Base-by-base conservation (phyloP, 2,329 filamentous ascomycete species). In the Penicillium olsonii region DNA sequence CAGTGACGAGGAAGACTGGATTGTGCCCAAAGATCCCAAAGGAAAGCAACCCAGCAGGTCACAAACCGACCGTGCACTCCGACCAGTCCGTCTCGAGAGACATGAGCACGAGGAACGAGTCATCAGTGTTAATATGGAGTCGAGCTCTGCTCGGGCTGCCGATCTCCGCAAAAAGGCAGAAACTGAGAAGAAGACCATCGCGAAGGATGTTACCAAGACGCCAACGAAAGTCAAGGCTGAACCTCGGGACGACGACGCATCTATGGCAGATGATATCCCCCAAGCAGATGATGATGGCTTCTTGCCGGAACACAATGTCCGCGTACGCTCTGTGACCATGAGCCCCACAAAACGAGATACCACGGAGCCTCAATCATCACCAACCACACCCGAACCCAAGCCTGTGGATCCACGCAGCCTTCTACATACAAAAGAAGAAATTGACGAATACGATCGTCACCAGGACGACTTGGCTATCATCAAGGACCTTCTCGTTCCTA, bases 11-110 rank as follows among this genome's bases (percentile, higher is more conserved):
- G 75, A 78, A 38, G 66, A 69, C 46, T 27, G 54, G 45, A 26
- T 55, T 54, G 17, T 55, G 52, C 15, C 59, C 48, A 42, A 57
- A 53, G 57, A 57, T 24, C 29, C 43, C 42, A 71, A 72, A 54
- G 69, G 69, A 12, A 72, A 72, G 54, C 55, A 57, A 42, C 59
- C 66, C 8, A 60, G 57, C 14, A 64, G 63, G 46, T 42, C 45
- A 19, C 52, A 50, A 15, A 54, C 62, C 18, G 55, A 56, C 38
- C 50, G 59, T 35, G 69, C 68, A 1, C 67, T 80, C 37, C 68
- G 72, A 40, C 82, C 82, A 5, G 74, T 84, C 37, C 77, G 82
- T n/a, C 73, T 84, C 40, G 73, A 75, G 47, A 73, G 82, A 52
- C 75, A 78, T 57, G 77, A 80, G 53, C 81, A 84, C 60, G 74